Base-by-base conservation (phyloP, 2,329 filamentous ascomycete species). In the Chrysosporium queenslandicum region DNA sequence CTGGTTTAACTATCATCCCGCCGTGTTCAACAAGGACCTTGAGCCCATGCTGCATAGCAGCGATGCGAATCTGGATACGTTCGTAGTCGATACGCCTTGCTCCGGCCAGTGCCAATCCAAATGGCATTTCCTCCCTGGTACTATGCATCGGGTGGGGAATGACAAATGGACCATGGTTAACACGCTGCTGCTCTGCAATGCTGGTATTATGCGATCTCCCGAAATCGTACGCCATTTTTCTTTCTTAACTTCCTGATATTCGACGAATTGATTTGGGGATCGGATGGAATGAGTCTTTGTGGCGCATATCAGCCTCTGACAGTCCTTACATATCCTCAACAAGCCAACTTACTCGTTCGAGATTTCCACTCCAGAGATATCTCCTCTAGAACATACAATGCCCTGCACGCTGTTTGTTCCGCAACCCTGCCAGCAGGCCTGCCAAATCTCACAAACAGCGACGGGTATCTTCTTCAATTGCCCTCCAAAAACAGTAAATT, bases 51-150 rank as follows among this genome's bases (percentile, higher is more conserved):
- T 49, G 46, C 14, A 32, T 12, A 12, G 46, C 46, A 21, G 46
- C 46, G 21, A 49, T 49, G 11, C 46, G 46, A n/a, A 41, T 40
- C 46, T 49, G 46, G 21, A 49, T n/a, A 21, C 46, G 46, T 27
- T 49, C 46, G 25, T 49, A 41, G 16, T 49, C 46, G 12, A 40
- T 29, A 7, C 34, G 21, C 29, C 21, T 12, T 14, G 11, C 4
- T 8, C 46, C 46, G 21, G 36, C 18, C 36, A 49, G 21, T 41
- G 9, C 12, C 16, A 49, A 5, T 6, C 46, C 46, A 41, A 49
- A 49, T 3, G 46, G 46, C 36, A 4, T 49, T 21, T 40, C 36
- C 8, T 49, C 23, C 36, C 46, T 49, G 27, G 21, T 49, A 8
- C 23, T 29, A 32, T 12, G 2, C 25, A 7, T 21, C 3, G 46